phyloP scores from a whole-genome alignment of 2,329 filamentous ascomycete species.

The Ascosphaera aggregata region DNA sequence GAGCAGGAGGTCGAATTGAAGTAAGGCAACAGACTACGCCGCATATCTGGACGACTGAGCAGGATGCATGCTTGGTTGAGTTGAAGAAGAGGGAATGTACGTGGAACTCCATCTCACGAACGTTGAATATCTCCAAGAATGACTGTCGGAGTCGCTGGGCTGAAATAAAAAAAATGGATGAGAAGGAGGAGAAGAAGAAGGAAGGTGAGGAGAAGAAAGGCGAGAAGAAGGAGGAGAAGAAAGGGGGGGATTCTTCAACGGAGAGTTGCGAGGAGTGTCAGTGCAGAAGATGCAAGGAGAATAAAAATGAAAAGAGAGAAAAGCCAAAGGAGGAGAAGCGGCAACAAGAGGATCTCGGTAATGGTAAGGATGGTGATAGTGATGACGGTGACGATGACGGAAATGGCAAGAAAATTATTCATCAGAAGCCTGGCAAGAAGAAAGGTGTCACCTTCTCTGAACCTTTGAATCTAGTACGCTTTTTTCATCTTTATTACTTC shows the following conservation, averaged over 20 bases:
- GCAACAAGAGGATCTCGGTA: conserved; percentile 1
- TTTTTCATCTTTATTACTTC: too few relatives aligned
- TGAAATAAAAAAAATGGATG: conserved; percentile 1
- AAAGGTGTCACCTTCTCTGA: conserved; percentile 6
- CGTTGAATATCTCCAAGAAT: conserved; percentile 8
- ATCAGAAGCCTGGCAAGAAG: not conserved
- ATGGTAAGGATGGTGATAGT: too few relatives aligned
- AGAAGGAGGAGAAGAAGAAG: conserved; percentile 2
- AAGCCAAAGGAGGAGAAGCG: not conserved
- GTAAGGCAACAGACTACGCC: too few relatives aligned
- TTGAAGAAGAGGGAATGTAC: conserved; percentile 7
- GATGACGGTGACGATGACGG: too few relatives aligned
- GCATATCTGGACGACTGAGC: conserved; percentile 7
- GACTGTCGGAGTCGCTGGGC: conserved; percentile 9
- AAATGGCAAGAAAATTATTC: conserved; percentile 1
- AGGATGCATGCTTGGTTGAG: conserved; percentile 7
- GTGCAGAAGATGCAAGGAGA: not conserved
- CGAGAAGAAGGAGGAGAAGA: conserved; percentile 1
- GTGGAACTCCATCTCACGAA: conserved; percentile 9
- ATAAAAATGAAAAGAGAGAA: not conserved
- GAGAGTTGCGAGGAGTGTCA: conserved; percentile 1
- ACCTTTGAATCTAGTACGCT: conserved; percentile 3
- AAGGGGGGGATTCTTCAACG: conserved; percentile 1
- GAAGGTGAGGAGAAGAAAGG: conserved; percentile 1
- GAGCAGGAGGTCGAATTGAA: too few relatives aligned